phyloP scores from a whole-genome alignment of 495 filamentous ascomycete species.

The Apodospora peruviana region DNA sequence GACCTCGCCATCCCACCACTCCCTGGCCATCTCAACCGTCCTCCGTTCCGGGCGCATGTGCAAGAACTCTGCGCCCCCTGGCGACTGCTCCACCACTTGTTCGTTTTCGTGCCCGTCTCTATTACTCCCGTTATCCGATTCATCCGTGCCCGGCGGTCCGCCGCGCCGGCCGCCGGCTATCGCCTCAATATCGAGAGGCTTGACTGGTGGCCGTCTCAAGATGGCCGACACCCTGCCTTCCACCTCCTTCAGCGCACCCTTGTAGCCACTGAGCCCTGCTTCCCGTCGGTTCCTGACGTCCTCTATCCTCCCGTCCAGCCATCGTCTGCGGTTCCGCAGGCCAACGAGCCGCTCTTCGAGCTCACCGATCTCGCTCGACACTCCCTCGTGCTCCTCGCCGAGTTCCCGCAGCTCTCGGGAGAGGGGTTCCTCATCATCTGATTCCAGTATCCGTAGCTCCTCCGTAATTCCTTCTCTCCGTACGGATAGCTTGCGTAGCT shows the following conservation, averaged over 20 bases:
- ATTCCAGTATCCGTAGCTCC: slow-evolving; percentile 35
- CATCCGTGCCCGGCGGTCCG: not conserved
- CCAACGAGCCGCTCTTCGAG: slow-evolving; percentile 59
- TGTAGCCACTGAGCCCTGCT: slow-evolving; percentile 46
- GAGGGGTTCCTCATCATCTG: slow-evolving; percentile 39
- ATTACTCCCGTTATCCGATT: slow-evolving; percentile 14
- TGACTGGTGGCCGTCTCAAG: slow-evolving; percentile 51
- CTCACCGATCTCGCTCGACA: slow-evolving; percentile 55
- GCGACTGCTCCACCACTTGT: slow-evolving; percentile 3
- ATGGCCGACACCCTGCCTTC: slow-evolving; percentile 76
- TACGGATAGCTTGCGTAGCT: slow-evolving; percentile 55
- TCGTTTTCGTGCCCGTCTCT: slow-evolving; percentile 4
- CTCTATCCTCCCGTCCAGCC: slow-evolving; percentile 55
- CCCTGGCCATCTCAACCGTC: slow-evolving; percentile 70
- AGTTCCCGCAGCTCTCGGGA: slow-evolving; percentile 53
- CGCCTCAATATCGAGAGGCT: slow-evolving; percentile 35
- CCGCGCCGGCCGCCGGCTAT: no score
- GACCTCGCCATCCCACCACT: slow-evolving; percentile 68
- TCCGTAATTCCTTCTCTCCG: slow-evolving; percentile 41
- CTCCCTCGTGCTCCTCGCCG: slow-evolving; percentile 43
- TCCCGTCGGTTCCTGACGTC: slow-evolving; percentile 56
- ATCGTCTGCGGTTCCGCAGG: slow-evolving; percentile 58
- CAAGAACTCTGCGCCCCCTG: slow-evolving; percentile 40
- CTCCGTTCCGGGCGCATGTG: slow-evolving; percentile 61
- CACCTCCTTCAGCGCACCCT: slow-evolving; percentile 58